Percentiles rank a stretch among this genome's conserved stretches.
phyloP scores from a whole-genome alignment of 2,329 filamentous ascomycete species.

The Aspergillus hiratsukae region DNA sequence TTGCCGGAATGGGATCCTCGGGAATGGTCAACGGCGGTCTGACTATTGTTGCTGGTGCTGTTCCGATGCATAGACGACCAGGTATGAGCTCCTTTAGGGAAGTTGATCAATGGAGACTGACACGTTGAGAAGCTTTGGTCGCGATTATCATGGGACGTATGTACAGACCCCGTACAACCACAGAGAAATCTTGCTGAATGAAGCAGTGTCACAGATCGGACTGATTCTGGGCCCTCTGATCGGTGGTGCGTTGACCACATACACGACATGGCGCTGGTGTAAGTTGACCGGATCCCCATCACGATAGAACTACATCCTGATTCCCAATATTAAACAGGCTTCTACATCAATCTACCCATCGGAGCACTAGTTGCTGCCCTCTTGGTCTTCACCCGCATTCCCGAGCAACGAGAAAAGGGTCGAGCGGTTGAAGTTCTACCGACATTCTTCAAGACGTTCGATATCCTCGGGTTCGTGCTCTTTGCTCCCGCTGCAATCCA shows the following conservation, averaged over 20 bases:
- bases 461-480: conserved; percentile 18
- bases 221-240: conserved; percentile 15
- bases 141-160: conserved; percentile 22
- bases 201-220: conserved; percentile 29
- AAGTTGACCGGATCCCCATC: background rate
- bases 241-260: background rate
- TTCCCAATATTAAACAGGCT: conserved; percentile 14
- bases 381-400: conserved; percentile 21
- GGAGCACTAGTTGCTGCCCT: conserved; percentile 31
- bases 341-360: conserved; percentile 41
- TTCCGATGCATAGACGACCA: conserved; percentile 23
- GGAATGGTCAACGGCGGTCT: conserved; percentile 25
- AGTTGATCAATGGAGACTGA: background rate
- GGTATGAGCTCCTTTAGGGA: conserved; percentile 5
- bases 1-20: conserved; percentile 24
- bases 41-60: conserved; percentile 21
- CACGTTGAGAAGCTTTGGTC: conserved; percentile 2
- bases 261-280: conserved; percentile 22
- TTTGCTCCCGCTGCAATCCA: conserved; percentile 34
- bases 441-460: conserved; percentile 12
- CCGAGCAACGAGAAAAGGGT: conserved; percentile 10
- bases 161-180: background rate
- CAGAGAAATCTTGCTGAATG: background rate
- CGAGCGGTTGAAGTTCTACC: conserved; percentile 6
- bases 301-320: background rate